Conservation (phyloP, 1,284 basidiomycete genomes). For the Moesziomyces globuligerus region DNA sequence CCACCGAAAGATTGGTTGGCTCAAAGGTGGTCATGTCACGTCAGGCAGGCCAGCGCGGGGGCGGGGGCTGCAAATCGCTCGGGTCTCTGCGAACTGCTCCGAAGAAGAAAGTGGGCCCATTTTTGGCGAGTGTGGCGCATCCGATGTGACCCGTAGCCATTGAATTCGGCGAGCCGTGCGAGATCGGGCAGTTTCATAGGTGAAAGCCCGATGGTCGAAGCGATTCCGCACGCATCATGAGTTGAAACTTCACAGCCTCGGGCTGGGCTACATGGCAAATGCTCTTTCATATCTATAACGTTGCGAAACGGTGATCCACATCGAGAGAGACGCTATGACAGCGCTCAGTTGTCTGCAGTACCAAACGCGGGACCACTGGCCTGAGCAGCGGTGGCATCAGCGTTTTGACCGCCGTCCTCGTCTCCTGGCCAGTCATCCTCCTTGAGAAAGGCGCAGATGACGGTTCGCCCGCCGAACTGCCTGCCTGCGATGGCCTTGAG, state of each 20-base stretch:
- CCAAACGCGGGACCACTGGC: constrained; percentile 43
- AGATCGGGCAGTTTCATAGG: too few species aligned
- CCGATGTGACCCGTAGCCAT: constrained; percentile 4
- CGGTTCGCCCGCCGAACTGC: constrained; percentile 89
- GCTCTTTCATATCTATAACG: neutral
- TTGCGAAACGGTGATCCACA: neutral
- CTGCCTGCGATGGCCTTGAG: constrained; percentile 87
- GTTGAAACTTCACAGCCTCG: too few species aligned
- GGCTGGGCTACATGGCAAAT: too few species aligned
- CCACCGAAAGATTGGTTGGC: too few species aligned
- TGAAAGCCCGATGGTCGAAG: too few species aligned
- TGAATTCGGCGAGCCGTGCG: neutral
- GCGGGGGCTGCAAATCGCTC: too few species aligned
- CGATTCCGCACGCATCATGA: too few species aligned
- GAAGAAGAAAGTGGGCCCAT: constrained; percentile 5
- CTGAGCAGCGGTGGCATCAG: constrained; percentile 52
- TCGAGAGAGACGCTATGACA: neutral
- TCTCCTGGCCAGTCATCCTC: constrained; percentile 63
- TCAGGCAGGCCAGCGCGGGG: too few species aligned
- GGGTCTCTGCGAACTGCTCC: neutral
- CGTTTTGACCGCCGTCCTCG: constrained; percentile 58
- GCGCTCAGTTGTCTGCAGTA: neutral
- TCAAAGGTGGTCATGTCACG: too few species aligned
- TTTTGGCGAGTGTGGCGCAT: neutral
- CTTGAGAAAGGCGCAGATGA: constrained; percentile 70